Conservation (phyloP, 805 yeast genomes). For the Cyberlindnera lachancei region DNA sequence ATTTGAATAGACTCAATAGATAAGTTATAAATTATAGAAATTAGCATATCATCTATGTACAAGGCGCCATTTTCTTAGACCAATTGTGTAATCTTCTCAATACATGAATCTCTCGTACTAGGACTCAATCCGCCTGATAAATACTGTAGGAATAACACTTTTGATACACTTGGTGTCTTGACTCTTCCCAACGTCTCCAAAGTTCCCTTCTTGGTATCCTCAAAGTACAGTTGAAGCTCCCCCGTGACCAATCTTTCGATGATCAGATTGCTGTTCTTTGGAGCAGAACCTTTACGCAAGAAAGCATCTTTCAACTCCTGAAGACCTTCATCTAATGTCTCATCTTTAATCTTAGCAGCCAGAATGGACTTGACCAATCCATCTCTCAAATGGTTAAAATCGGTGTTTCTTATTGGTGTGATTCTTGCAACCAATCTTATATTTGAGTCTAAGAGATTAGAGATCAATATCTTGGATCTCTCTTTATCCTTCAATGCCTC, state of each 20-base stretch:
- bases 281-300: conserved; percentile 60
- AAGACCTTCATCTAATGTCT: conserved; percentile 51
- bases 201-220: conserved; percentile 31
- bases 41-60: neutral
- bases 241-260: conserved; percentile 49
- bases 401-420: conserved; percentile 85
- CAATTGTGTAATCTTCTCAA: conserved; percentile 26
- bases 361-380: conserved; percentile 78
- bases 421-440: conserved; percentile 66
- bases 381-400: conserved; percentile 81
- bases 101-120: conserved; percentile 38
- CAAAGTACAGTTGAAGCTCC: conserved; percentile 35
- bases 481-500: conserved; percentile 43
- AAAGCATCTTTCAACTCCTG: conserved; percentile 59
- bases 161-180: conserved; percentile 51
- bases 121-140: conserved; percentile 68
- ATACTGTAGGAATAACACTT: conserved; percentile 68
- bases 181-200: conserved; percentile 47
- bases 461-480: conserved; percentile 45
- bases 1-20: no score
- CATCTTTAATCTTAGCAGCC: conserved; percentile 48
- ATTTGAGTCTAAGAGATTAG: conserved; percentile 48
- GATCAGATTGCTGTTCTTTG: conserved; percentile 61
- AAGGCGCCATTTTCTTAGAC: conserved; percentile 6
- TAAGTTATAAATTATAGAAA: no score